Percentiles rank a stretch among this genome's conserved stretches.
Evolutionary conservation across 345 rosid genomes (phyloP).

Genomic region (Pugionium dolabratum): DNA sequence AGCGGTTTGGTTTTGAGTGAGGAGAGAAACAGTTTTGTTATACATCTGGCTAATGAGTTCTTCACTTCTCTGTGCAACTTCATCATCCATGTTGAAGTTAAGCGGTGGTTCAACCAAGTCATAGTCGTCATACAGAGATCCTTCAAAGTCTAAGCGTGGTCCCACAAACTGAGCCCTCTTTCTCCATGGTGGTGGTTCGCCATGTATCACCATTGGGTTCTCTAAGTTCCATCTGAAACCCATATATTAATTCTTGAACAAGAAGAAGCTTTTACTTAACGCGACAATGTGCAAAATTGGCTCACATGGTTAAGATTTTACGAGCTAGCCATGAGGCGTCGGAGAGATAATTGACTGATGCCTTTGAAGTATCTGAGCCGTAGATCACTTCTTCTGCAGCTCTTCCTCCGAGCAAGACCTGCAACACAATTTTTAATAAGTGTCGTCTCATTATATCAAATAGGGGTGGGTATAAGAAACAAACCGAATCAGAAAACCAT

Average conservation of each 20-base stretch:
- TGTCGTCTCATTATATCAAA: too few relatives aligned
- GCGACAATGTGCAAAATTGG: conserved; percentile 9
- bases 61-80: conserved; percentile 74
- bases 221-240: conserved; percentile 86
- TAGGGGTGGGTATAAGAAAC: too few relatives aligned
- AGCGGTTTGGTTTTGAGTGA: conserved; percentile 72
- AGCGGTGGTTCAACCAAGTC: conserved; percentile 73
- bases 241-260: not conserved
- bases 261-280: not conserved
- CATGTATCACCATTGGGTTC: conserved; percentile 89
- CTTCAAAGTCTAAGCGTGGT: conserved; percentile 90
- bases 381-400: conserved; percentile 95
- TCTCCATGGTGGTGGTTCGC: conserved; percentile 92
- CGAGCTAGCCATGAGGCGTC: conserved; percentile 99
- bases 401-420: conserved; percentile 89
- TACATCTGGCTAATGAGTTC: conserved; percentile 62
- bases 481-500: too few relatives aligned
- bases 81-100: conserved; percentile 84
- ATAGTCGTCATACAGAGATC: conserved; percentile 80
- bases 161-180: conserved; percentile 75
- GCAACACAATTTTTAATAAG: conserved; percentile 1
- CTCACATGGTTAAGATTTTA: conserved; percentile 78
- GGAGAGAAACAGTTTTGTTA: conserved; percentile 62
- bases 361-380: conserved; percentile 84
- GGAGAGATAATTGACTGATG: conserved; percentile 81